Percentiles rank a stretch among this genome's conserved stretches.
These are phyloP conservation scores for Micractinium conductrix DNA, from an alignment of 139 green algal genomes.

Conservation along the genomic window DNA sequence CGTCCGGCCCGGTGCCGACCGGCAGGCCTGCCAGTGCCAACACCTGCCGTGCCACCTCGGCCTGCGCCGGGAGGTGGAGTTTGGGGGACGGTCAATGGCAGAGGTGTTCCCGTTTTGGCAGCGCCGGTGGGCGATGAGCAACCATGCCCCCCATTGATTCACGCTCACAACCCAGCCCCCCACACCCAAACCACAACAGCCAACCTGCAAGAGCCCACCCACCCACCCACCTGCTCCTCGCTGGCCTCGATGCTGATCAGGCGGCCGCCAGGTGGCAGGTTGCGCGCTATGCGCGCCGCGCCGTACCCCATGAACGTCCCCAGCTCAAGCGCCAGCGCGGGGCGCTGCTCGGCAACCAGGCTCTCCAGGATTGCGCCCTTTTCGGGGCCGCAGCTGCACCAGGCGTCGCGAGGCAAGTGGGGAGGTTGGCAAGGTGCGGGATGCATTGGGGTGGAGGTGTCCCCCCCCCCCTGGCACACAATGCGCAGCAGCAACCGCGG, in stretches of 20 bases:
- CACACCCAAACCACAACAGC: no score
- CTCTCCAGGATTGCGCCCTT: slow-evolving; percentile 43
- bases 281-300: slow-evolving; percentile 6
- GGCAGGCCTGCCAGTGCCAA: background rate
- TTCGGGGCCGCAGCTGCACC: slow-evolving; percentile 34
- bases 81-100: background rate
- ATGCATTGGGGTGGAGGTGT: no score
- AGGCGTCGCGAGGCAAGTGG: no score
- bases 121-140: no score
- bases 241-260: slow-evolving; percentile 19
- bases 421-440: no score
- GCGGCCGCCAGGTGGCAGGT: slow-evolving; percentile 30
- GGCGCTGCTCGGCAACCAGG: slow-evolving; percentile 25
- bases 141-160: no score
- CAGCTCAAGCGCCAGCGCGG: slow-evolving; percentile 38
- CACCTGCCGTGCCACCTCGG: slow-evolving; percentile 5
- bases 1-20: background rate
- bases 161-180: no score
- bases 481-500: no score
- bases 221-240: slow-evolving; percentile 21
- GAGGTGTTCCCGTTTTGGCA: no score
- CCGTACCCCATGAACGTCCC: slow-evolving; percentile 45
- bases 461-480: no score
- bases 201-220: no score
- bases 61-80: background rate